phyloP scores from a whole-genome alignment of 1,284 basidiomycete species.

The Trichosporon sp. region DNA sequence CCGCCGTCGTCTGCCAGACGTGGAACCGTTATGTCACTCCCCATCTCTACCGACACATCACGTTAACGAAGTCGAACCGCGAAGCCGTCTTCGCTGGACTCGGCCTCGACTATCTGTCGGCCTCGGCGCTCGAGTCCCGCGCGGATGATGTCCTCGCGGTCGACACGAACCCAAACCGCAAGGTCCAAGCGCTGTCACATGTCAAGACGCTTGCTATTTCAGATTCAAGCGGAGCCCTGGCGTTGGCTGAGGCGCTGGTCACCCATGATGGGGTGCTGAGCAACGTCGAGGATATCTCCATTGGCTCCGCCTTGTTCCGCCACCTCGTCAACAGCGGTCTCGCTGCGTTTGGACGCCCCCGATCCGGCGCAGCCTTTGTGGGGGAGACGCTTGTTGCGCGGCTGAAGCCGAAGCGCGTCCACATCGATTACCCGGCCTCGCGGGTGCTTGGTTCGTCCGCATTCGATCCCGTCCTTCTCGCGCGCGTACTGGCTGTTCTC shows the following conservation, averaged over 20 bases:
- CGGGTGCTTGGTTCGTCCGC: not conserved
- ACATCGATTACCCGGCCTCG: slow-evolving; percentile 12
- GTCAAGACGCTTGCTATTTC: slow-evolving; percentile 4
- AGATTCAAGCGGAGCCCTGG: slow-evolving; percentile 5
- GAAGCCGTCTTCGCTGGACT: slow-evolving; percentile 11
- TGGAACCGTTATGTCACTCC: slow-evolving; percentile 16
- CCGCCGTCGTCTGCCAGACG: not conserved
- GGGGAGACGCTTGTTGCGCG: slow-evolving; percentile 18
- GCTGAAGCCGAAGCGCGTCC: slow-evolving; percentile 11
- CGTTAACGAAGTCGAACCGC: slow-evolving; percentile 10
- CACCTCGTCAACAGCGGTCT: slow-evolving; percentile 18
- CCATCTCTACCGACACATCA: slow-evolving; percentile 10
- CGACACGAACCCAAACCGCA: slow-evolving; percentile 1
- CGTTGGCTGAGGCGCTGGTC: slow-evolving; percentile 18
- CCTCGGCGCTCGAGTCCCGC: slow-evolving; percentile 16
- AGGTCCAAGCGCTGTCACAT: slow-evolving; percentile 8
- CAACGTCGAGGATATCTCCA: slow-evolving; percentile 9
- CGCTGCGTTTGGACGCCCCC: slow-evolving; percentile 18
- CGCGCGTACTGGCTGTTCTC: slow-evolving; percentile 18
- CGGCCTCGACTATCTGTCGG: slow-evolving; percentile 16
- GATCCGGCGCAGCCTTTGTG: slow-evolving; percentile 15
- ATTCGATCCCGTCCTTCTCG: slow-evolving; percentile 20
- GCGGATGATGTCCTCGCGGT: slow-evolving; percentile 1
- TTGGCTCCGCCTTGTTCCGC: slow-evolving; percentile 17
- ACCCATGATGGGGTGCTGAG: slow-evolving; percentile 5